These are phyloP conservation scores for Colletotrichum tabaci DNA, from an alignment of 2,329 filamentous ascomycete species.

Conservation along the genomic window DNA sequence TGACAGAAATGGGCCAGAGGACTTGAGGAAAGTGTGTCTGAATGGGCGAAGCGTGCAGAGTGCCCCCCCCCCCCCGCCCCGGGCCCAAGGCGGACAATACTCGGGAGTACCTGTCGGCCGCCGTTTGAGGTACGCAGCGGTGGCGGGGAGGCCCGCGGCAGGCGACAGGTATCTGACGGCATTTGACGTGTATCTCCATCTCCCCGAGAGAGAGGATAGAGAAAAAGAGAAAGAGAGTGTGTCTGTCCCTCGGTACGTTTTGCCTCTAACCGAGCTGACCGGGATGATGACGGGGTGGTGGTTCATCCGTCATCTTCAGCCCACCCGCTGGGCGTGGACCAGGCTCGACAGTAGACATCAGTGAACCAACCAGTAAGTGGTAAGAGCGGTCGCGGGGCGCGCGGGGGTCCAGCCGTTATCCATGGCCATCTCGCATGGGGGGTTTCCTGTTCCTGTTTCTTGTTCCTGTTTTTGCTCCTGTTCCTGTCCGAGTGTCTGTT, in stretches of 20 bases:
- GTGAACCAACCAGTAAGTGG: no score
- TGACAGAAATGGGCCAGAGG: conserved; percentile 29
- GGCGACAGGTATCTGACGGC: conserved; percentile 21
- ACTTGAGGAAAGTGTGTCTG: conserved; percentile 10
- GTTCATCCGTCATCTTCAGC: conserved; percentile 36
- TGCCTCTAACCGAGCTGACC: conserved; percentile 37
- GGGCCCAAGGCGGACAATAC: conserved; percentile 31
- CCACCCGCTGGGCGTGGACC: conserved; percentile 16
- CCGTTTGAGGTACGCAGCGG: conserved; percentile 13
- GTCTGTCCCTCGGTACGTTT: conserved; percentile 30
- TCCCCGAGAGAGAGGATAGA: background rate
- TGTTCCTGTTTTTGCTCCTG: background rate
- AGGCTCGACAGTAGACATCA: background rate
- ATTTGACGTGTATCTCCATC: conserved; percentile 22
- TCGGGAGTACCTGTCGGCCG: conserved; percentile 26
- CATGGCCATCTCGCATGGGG: conserved; percentile 2
- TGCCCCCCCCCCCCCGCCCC: background rate
- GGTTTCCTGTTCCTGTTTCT: background rate
- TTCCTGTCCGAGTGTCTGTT: conserved; percentile 32
- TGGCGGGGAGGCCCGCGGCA: conserved; percentile 20
- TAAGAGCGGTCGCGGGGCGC: conserved; percentile 22
- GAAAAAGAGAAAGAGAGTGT: background rate
- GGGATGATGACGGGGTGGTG: conserved; percentile 38
- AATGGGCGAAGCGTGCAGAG: conserved; percentile 10
- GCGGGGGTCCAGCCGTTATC: conserved; percentile 19